Conservation (phyloP, 768 basidiomycete species). For the Boletus pseudo-olivaceus region DNA sequence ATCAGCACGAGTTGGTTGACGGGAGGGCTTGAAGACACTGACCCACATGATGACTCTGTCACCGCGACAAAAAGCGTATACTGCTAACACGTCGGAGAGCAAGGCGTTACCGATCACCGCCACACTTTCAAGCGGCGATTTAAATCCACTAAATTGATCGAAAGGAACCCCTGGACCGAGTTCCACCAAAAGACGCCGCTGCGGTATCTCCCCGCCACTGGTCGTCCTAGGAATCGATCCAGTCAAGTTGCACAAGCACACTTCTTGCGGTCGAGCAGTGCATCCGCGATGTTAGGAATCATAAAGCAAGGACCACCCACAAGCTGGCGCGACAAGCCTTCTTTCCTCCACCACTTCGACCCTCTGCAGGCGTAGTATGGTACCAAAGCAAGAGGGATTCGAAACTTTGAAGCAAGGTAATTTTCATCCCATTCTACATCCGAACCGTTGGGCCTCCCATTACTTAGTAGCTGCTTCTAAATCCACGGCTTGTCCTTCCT, state of each 20-base stretch:
- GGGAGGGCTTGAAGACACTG: constrained; percentile 8
- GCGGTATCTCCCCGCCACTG: too few relatives aligned
- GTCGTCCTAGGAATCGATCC: too few relatives aligned
- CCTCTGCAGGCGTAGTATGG: neutral
- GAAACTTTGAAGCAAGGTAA: neutral
- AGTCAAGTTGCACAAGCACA: neutral
- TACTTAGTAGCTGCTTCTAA: neutral
- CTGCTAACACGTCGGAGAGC: neutral
- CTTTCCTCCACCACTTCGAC: neutral
- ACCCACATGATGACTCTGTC: constrained; percentile 30
- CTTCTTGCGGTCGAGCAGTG: neutral
- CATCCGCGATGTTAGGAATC: neutral
- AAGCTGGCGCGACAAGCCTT: neutral
- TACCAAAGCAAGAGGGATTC: neutral
- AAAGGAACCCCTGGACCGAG: neutral
- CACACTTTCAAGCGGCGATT: constrained; percentile 18
- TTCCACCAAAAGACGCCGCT: too few relatives aligned
- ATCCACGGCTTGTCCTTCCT: neutral
- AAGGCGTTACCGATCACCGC: constrained; percentile 4
- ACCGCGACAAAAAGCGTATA: neutral
- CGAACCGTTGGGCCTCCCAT: neutral
- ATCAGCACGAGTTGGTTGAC: neutral
- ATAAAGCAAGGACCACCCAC: neutral
- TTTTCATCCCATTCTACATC: neutral
- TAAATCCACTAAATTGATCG: constrained; percentile 1